phyloP scores from a whole-genome alignment of 495 filamentous ascomycete genomes.

The Talaromyces proteolyticus region DNA sequence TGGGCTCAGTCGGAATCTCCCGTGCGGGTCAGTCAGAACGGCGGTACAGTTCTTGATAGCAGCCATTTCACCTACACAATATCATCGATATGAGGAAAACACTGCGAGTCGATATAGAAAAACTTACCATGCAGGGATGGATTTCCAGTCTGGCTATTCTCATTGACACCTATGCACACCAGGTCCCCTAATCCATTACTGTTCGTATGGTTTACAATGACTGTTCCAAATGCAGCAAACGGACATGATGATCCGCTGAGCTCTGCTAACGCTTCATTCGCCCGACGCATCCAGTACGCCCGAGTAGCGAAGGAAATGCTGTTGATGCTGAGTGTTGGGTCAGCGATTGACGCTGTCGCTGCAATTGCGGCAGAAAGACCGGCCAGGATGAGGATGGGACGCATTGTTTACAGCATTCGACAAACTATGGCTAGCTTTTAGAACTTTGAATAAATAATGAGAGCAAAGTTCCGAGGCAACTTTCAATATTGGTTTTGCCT shows the following conservation, averaged over 20 bases:
- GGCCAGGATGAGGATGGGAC: not conserved
- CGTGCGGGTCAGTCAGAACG: conserved; percentile 37
- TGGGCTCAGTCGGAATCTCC: conserved; percentile 32
- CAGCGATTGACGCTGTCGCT: not conserved
- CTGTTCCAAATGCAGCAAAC: conserved; percentile 43
- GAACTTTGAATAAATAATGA: not conserved
- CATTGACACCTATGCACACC: conserved; percentile 39
- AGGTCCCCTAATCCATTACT: no score
- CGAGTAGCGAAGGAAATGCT: conserved; percentile 22
- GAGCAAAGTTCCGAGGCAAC: not conserved
- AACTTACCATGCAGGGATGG: conserved; percentile 40
- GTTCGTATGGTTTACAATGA: conserved; percentile 54
- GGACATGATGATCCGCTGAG: conserved; percentile 36
- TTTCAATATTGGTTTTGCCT: not conserved
- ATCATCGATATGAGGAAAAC: not conserved
- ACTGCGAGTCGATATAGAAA: not conserved
- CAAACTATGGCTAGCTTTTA: not conserved
- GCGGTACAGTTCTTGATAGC: conserved; percentile 46
- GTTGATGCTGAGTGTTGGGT: not conserved
- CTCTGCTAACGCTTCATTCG: conserved; percentile 34
- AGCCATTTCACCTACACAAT: conserved; percentile 39
- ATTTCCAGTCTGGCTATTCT: conserved; percentile 30
- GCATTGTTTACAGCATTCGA: not conserved
- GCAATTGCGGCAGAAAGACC: not conserved
- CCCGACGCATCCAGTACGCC: conserved; percentile 43